Percentiles rank a stretch among this genome's conserved stretches.
Conservation (phyloP, 2,329 filamentous ascomycete species). For the Colletotrichum tamarilloi region DNA sequence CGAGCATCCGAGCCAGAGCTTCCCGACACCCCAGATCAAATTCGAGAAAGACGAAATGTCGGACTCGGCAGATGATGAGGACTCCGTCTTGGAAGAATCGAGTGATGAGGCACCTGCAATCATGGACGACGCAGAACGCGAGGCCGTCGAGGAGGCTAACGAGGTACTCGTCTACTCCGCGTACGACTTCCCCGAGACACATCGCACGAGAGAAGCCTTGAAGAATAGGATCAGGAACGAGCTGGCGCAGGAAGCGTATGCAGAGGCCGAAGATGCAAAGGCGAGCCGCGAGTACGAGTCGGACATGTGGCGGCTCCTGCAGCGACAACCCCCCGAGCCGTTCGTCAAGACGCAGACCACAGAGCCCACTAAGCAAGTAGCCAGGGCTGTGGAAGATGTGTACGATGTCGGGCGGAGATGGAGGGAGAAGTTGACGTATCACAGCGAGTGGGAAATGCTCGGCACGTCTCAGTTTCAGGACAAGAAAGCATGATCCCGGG, state of each 20-base stretch:
- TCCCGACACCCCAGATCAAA: background rate
- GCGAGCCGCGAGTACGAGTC: conserved; percentile 54
- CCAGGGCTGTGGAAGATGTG: conserved; percentile 47
- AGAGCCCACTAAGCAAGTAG: conserved; percentile 42
- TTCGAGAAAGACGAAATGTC: background rate
- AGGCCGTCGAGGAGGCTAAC: conserved; percentile 51
- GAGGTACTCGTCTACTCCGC: conserved; percentile 57
- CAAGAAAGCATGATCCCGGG: conserved; percentile 7
- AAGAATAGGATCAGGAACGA: conserved; percentile 53
- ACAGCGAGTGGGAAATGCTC: conserved; percentile 56
- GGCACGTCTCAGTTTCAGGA: conserved; percentile 1
- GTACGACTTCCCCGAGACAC: conserved; percentile 51
- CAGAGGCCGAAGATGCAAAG: conserved; percentile 54
- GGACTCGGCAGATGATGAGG: background rate
- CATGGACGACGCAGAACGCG: conserved; percentile 35
- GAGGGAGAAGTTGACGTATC: conserved; percentile 49
- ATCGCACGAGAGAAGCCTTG: conserved; percentile 49
- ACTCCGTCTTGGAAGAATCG: background rate
- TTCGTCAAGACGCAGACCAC: conserved; percentile 45
- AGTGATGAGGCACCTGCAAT: background rate
- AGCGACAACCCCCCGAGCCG: conserved; percentile 49
- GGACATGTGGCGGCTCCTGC: conserved; percentile 58
- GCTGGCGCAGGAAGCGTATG: conserved; percentile 54
- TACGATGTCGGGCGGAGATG: conserved; percentile 52
- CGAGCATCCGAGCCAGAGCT: background rate